Evolutionary conservation across 75 land plant genomes (phyloP), one percentile per base, ranked within the genome.

Genomic region (Pinus albicaulis): DNA sequence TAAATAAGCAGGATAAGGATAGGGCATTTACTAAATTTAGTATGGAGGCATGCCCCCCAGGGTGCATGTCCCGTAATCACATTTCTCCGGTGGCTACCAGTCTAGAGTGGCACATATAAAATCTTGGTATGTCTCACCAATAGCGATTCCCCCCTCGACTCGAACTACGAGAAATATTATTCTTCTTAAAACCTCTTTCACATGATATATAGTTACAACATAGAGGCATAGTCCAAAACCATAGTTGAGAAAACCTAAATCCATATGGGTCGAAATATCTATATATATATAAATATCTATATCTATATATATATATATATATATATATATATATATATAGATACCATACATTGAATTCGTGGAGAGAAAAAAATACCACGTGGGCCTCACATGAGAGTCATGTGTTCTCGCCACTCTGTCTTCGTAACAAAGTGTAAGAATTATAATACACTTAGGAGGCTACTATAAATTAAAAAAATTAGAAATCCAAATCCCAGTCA

Each of bases 51-150:
- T 76, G 14, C 0, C 63, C 72, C 88, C 88, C n/a, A n/a, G 83
- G 72, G 82, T 85, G 79, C 88, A 86, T 41, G 17, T 36, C 6
- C 76, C 82, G 55, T 86, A 86, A 77, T 86, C 81, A 56, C 92
- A 90, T 61, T 90, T 88, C 24, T 79, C 73, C 24, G 72, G 61
- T 48, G 92, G 91, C 92, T 90, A 90, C 88, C 90, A 90, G 72
- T 90, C 92, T 15, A 90, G 7, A 3, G 90, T 90, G 7, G 84
- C 88, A 72, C 92, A 90, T 1, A 90, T 64, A 59, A 88, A 85
- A 19, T 65, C 62, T 16, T 90, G 82, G 55, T 85, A 84, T 0
- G 90, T 90, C 55, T 53, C 69, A 4, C 77, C 88, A 17, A 89
- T 83, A 59, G 79, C 61, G 16, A 17, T 5, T 19, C 23, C 77